Base-by-base conservation (phyloP, 768 basidiomycete genomes). In the Chiua virens region DNA sequence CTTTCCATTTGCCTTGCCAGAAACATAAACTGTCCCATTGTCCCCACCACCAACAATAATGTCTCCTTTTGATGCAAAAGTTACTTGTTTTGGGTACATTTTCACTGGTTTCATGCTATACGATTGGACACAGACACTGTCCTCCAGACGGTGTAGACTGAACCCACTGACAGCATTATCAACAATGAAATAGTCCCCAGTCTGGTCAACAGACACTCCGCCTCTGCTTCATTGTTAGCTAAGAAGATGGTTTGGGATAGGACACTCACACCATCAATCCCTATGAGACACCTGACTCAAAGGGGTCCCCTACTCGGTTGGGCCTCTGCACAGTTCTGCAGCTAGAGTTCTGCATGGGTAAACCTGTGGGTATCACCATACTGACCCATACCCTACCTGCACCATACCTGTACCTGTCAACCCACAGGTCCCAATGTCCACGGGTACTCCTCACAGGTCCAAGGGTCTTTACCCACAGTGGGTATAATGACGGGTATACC, bases 41-140 rank as follows among this genome's bases (percentile, higher is more conserved):
- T 49, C 43, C 8, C 46, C 35, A 14, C 47, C 53, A 21, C 53
- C 47, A 5, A 49, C 32, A 1, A 54, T 20, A n/a, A 25, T 13
- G 22, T 21, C 35, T n/a, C 32, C 48, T 13, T 45, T n/a, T 21
- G 44, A 42, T 2, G 8, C 22, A 23, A 49, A 54, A 3, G 14
- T 23, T 8, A 54, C 53, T 39, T 54, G 53, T 34, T 54, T 54
- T 15, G 47, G 53, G 44, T 54, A 54, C 8, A 42, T 40, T 10
- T 40, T 49, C 5, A 10, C 8, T 23, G 47, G 39, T 34, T 45
- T 49, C 17, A 37, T 49, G 13, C 49, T 35, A 15, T 53, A 53
- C 5, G 35, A 49, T 37, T 9, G 23, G 18, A 53, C 8, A 21
- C 52, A 53, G 5, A 23, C 41, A 25, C 52, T 34, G 20, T 53